Conservation (phyloP, 306 rosid species). For the Abrus pulchellus region DNA sequence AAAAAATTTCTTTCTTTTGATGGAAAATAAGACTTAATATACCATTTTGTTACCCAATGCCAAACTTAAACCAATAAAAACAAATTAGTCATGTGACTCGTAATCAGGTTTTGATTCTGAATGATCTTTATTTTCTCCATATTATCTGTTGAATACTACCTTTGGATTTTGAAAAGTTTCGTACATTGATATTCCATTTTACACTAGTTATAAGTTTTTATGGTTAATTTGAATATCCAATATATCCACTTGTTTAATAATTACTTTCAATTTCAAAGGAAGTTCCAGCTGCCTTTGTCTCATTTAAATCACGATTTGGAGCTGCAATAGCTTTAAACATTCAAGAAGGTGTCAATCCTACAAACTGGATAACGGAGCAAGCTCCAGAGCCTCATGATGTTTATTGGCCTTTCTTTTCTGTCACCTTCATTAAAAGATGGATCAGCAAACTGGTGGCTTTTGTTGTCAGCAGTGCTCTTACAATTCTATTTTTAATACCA, state of each 20-base stretch:
- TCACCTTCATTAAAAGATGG: slow-evolving; percentile 74
- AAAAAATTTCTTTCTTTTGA: background rate
- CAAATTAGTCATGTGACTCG: slow-evolving; percentile 4
- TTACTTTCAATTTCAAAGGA: slow-evolving; percentile 60
- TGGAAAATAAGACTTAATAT: background rate
- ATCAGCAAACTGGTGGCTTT: slow-evolving; percentile 64
- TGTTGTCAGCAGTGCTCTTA: slow-evolving; percentile 63
- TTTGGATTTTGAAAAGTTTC: background rate
- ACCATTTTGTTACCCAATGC: background rate
- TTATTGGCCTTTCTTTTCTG: slow-evolving; percentile 87
- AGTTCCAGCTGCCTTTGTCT: slow-evolving; percentile 86
- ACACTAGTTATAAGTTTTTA: slow-evolving; percentile 23
- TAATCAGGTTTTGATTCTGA: slow-evolving; percentile 11
- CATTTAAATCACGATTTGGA: slow-evolving; percentile 82
- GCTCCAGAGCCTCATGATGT: slow-evolving; percentile 90
- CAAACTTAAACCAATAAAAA: slow-evolving; percentile 8
- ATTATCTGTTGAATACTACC: slow-evolving; percentile 14
- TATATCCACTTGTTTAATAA: slow-evolving; percentile 37
- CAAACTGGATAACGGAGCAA: slow-evolving; percentile 78
- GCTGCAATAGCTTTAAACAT: slow-evolving; percentile 76
- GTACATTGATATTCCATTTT: slow-evolving; percentile 14
- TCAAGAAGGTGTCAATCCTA: slow-evolving; percentile 78
- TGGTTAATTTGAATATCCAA: slow-evolving; percentile 46
- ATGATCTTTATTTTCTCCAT: background rate
- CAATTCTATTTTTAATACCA: slow-evolving; percentile 78